Percentiles rank a stretch among this genome's conserved stretches.
phyloP scores from a whole-genome alignment of 148 eudicot genomes.

The Rhododendron kiyosumense region DNA sequence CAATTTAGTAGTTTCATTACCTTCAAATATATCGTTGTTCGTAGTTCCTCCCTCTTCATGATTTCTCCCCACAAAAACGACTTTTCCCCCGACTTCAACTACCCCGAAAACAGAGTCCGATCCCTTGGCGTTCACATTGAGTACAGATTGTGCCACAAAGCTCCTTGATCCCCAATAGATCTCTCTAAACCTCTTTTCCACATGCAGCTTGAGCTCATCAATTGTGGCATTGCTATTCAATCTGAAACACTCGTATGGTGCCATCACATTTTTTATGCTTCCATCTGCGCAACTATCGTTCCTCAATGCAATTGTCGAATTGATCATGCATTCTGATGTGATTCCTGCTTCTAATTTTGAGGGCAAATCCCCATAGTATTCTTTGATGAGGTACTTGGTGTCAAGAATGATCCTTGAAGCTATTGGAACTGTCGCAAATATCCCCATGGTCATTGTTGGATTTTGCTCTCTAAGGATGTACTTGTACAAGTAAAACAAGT shows the following conservation, averaged over 20 bases:
- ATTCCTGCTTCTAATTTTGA: slow-evolving; percentile 18
- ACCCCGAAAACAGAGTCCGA: slow-evolving; percentile 33
- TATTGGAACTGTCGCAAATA: slow-evolving; percentile 38
- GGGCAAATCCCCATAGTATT: slow-evolving; percentile 29
- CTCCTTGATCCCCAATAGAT: slow-evolving; percentile 55
- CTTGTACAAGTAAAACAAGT: slow-evolving; percentile 50
- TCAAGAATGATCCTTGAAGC: slow-evolving; percentile 86
- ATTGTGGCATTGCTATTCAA: slow-evolving; percentile 38
- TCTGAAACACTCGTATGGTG: slow-evolving; percentile 42
- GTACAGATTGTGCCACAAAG: slow-evolving; percentile 33
- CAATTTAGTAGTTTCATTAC: neutral
- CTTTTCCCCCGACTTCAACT: slow-evolving; percentile 37
- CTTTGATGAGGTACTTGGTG: slow-evolving; percentile 63
- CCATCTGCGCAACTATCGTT: slow-evolving; percentile 3
- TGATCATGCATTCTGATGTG: slow-evolving; percentile 28
- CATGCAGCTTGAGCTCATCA: slow-evolving; percentile 53
- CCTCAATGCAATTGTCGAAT: slow-evolving; percentile 38
- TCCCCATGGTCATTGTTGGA: slow-evolving; percentile 21
- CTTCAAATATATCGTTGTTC: slow-evolving; percentile 19
- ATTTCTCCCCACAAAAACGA: slow-evolving; percentile 45
- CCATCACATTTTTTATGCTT: slow-evolving; percentile 14
- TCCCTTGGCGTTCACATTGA: slow-evolving; percentile 24
- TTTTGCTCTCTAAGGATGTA: slow-evolving; percentile 47
- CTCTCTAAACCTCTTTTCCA: slow-evolving; percentile 49
- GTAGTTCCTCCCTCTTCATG: neutral